phyloP scores from a whole-genome alignment of 495 filamentous ascomycete species.

The Penicillium desertorum region DNA sequence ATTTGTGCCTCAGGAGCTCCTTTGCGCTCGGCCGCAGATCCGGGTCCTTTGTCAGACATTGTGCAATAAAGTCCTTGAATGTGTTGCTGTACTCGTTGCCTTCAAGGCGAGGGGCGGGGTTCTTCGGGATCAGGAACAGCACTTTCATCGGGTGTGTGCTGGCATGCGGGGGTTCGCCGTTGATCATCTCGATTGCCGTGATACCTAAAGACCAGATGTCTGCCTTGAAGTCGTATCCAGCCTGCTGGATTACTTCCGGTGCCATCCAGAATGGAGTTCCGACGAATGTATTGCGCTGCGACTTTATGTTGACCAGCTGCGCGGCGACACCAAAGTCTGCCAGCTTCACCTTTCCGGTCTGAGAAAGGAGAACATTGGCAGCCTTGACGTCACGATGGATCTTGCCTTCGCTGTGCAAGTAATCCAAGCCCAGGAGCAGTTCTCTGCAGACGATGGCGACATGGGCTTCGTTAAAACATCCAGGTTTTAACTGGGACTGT shows the following conservation, averaged over 20 bases:
- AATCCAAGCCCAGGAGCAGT: conserved; percentile 85
- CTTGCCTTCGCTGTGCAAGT: conserved; percentile 91
- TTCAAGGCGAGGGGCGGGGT: conserved; percentile 79
- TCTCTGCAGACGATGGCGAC: conserved; percentile 94
- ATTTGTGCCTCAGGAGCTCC: conserved; percentile 86
- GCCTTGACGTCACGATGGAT: conserved; percentile 98
- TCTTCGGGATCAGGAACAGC: conserved; percentile 94
- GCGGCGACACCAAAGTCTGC: conserved; percentile 98
- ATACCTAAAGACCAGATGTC: conserved; percentile 98
- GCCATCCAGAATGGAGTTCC: conserved; percentile 99
- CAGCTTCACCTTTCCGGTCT: conserved; percentile 90
- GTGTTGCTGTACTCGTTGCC: conserved; percentile 80
- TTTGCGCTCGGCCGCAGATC: conserved; percentile 80
- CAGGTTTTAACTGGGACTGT: conserved; percentile 76
- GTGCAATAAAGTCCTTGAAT: conserved; percentile 89
- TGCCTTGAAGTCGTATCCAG: conserved; percentile 94
- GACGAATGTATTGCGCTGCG: conserved; percentile 97
- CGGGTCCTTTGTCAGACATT: conserved; percentile 88
- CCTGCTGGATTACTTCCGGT: conserved; percentile 95
- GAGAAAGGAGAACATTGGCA: conserved; percentile 84
- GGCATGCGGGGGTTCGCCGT: conserved; percentile 90
- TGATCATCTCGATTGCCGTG: conserved; percentile 89
- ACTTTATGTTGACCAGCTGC: conserved; percentile 96
- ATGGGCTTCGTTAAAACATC: conserved; percentile 81
- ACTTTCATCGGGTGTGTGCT: conserved; percentile 97